Base-by-base conservation (phyloP, 2,329 filamentous ascomycete genomes). In the Neurospora sp. region DNA sequence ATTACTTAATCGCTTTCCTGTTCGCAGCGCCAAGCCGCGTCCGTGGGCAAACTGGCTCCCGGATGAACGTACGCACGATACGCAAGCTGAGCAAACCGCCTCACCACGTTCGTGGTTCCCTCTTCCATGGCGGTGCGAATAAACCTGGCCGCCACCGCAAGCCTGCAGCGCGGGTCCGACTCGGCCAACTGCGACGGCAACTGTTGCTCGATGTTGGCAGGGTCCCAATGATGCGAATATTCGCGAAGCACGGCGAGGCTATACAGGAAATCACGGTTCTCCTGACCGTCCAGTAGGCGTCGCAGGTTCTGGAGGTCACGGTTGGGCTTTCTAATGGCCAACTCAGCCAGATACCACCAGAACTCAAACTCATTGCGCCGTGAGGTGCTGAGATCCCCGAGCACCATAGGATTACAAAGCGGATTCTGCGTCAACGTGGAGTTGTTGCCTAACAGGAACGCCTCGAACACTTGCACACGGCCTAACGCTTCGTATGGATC, bases 261-360 rank as follows among this genome's bases (percentile, higher is more conserved):
- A 80, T 97, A 97, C 70, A 97, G 87, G 19, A 97, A 90, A 78
- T 97, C 93, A 68, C 94, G 89, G 76, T 95, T 96, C 81, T 97
- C 94, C 33, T 90, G 87, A 66, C 91, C 91, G 74, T 93, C 91
- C 12, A 97, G 84, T 28, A 95, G 84, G 69, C 85, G 85, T 39
- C 92, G 89, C 79, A 85, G 85, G 4, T 80, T 80, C 38, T 97
- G 82, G 1, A 88, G 86, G 36, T 88, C 28, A 62, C 11, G 2
- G 4, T 36, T 62, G 52, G 52, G 52, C 28, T 15, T 28, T 28
- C 28, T 17, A 36, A 36, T 72, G 28, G 87, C 69, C 86, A 68
- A 66, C 72, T 91, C 87, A 67, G 89, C 93, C 17, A 97, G 83
- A 36, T 87, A 85, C 76, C 90, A 88, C 94, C 94, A 97, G 80